phyloP scores from a whole-genome alignment of 352 stramenopile species.

The Phytophthora niederhauseri region DNA sequence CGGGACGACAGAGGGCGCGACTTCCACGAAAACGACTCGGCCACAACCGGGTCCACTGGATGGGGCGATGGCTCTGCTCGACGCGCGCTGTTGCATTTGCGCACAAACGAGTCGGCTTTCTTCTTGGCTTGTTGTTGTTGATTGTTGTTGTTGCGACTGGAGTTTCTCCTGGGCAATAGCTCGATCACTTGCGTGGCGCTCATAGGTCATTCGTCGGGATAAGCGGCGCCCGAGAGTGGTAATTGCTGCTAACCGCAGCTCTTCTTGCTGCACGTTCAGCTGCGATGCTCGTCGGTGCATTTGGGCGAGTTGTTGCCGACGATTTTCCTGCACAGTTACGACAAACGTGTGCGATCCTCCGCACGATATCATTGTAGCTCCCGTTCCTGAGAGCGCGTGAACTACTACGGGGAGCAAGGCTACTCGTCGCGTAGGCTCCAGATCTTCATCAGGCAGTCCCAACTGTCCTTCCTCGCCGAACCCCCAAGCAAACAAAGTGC shows the following conservation, averaged over 20 bases:
- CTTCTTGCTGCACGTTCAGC: slow-evolving; percentile 39
- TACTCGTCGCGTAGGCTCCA: slow-evolving; percentile 43
- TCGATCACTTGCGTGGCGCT: slow-evolving; percentile 5
- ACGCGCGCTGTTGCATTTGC: slow-evolving; percentile 31
- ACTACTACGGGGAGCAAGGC: slow-evolving; percentile 54
- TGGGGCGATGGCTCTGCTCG: slow-evolving; percentile 15
- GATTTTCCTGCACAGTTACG: slow-evolving; percentile 65
- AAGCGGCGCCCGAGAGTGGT: slow-evolving; percentile 6
- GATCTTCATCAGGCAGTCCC: slow-evolving; percentile 50
- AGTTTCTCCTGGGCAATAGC: background rate
- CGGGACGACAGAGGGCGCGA: slow-evolving; percentile 55
- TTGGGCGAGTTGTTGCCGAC: slow-evolving; percentile 47
- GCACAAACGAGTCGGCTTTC: background rate
- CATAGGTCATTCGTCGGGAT: slow-evolving; percentile 13
- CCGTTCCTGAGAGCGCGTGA: slow-evolving; percentile 57
- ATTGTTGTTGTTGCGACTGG: slow-evolving; percentile 6
- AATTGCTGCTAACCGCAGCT: slow-evolving; percentile 20
- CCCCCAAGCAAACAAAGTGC: slow-evolving; percentile 62
- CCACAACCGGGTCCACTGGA: slow-evolving; percentile 12
- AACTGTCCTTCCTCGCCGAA: slow-evolving; percentile 81
- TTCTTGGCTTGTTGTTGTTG: slow-evolving; percentile 10
- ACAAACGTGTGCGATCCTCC: slow-evolving; percentile 70
- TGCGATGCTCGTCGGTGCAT: slow-evolving; percentile 45
- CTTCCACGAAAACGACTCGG: slow-evolving; percentile 48
- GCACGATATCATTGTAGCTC: slow-evolving; percentile 58